Conservation (phyloP, 208 protist genomes). For the Trichomonas gallinae region DNA sequence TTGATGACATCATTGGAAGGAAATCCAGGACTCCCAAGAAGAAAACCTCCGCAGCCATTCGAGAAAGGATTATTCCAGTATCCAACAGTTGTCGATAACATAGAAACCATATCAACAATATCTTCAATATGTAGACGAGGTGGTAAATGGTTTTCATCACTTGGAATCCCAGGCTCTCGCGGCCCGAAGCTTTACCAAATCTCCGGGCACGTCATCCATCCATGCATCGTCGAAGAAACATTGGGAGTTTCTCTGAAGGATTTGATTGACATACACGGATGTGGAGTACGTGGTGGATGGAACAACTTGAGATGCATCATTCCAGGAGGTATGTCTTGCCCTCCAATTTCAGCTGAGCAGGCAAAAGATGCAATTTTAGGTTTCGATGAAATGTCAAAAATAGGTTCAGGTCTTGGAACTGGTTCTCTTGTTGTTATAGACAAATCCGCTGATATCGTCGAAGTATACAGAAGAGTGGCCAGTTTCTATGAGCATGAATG, state of each 20-base stretch:
- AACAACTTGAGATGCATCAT: constrained; percentile 89
- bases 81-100: constrained; percentile 97
- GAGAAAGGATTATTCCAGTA: constrained; percentile 93
- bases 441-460: constrained; percentile 71
- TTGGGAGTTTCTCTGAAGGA: constrained; percentile 84
- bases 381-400: constrained; percentile 79
- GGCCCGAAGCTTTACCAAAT: constrained; percentile 93
- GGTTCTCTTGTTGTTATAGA: constrained; percentile 94
- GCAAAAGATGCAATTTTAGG: constrained; percentile 89
- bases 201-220: constrained; percentile 90
- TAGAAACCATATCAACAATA: constrained; percentile 67
- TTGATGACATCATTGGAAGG: constrained; percentile 89
- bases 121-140: constrained; percentile 48
- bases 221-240: constrained; percentile 81
- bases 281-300: constrained; percentile 88
- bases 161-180: constrained; percentile 83
- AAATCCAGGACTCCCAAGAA: constrained; percentile 71
- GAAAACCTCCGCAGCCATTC: constrained; percentile 95
- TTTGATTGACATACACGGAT: constrained; percentile 57
- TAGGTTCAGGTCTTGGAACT: constrained; percentile 80
- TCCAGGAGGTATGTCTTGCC: constrained; percentile 84
- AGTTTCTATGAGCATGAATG: constrained; percentile 89
- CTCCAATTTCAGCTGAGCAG: constrained; percentile 72
- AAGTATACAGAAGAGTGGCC: constrained; percentile 39
- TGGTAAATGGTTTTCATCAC: constrained; percentile 72